Percentiles rank a stretch among this genome's conserved stretches.
Conservation (phyloP, 371 early-diverging fungal species). For the Dinochytrium kinnereticum region DNA sequence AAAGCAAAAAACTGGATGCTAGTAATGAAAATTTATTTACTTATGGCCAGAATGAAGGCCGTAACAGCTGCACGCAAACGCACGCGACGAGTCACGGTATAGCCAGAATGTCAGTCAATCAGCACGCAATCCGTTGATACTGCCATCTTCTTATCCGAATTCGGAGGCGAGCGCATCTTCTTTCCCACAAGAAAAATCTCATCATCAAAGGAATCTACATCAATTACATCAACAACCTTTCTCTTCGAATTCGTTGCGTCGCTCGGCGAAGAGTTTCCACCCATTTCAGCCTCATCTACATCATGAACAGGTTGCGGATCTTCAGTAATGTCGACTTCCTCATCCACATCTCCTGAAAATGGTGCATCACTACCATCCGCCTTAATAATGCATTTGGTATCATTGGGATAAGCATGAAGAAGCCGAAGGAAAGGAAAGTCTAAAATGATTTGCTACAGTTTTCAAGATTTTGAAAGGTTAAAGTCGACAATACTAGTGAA, state of each 20-base stretch:
- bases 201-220: background rate
- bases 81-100: no score
- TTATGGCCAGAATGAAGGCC: no score
- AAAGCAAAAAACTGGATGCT: no score
- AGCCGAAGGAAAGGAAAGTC: slow-evolving; percentile 35
- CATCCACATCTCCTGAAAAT: background rate
- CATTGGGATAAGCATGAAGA: slow-evolving; percentile 34
- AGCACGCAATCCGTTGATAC: no score
- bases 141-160: no score
- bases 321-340: background rate
- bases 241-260: background rate
- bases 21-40: no score
- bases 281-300: background rate
- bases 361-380: slow-evolving; percentile 36
- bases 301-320: no score
- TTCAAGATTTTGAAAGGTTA: background rate
- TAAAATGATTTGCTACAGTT: slow-evolving; percentile 24
- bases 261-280: background rate
- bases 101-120: no score
- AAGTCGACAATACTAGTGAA: no score
- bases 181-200: background rate
- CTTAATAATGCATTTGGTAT: slow-evolving; percentile 33
- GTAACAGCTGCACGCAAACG: no score
- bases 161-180: background rate
- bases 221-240: background rate